Evolutionary conservation across 768 basidiomycete genomes (phyloP), one percentile per base, ranked within the genome.

Genomic region (Tricholoma sp.): DNA sequence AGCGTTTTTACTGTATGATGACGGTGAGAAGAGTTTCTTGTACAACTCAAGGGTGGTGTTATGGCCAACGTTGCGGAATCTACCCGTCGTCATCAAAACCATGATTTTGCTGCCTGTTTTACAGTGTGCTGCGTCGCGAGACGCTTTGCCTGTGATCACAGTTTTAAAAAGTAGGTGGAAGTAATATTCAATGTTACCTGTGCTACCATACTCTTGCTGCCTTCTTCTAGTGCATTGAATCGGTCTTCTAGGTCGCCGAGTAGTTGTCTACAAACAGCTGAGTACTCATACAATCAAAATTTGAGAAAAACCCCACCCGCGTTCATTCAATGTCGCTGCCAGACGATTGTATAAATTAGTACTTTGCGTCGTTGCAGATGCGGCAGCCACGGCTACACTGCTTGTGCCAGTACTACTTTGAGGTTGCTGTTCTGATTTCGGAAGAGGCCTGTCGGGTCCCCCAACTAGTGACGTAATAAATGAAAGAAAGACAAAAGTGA

Each of bases 211-310:
- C 72, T 79, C 64, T 76, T 82, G 64, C 85, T 87, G 3, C 85
- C 86, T 57, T 82, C 74, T 66, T 83, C 85, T n/a, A 89, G 67
- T 0, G 82, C 77, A 53, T 83, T 80, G 62, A 89, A 82, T 4
- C 79, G 78, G 46, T 85, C 81, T 64, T 86, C 83, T 43, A 88
- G 67, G 57, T 83, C 77, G 16, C 76, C 80, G 3, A 88, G 72
- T 71, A 81, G 72, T 72, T 88, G 82, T n/a, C 86, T 88, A 47
- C 7, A 29, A 10, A 18, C 14, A 52, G 50, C 2, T 50, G 19
- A 43, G 18, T 49, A 29, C 16, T 43, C 22, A 11, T 29, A 27
- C 37, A 19, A 52, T 41, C 22, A 50, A 52, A 35, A 47, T 32
- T 39, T 1, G 39, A 47, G 50, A 14, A 55, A n/a, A 64, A 27